Evolutionary conservation across 2,329 filamentous ascomycete species (phyloP), one percentile per base, ranked within the genome.

Genomic region (Sclerotinia trifoliorum): DNA sequence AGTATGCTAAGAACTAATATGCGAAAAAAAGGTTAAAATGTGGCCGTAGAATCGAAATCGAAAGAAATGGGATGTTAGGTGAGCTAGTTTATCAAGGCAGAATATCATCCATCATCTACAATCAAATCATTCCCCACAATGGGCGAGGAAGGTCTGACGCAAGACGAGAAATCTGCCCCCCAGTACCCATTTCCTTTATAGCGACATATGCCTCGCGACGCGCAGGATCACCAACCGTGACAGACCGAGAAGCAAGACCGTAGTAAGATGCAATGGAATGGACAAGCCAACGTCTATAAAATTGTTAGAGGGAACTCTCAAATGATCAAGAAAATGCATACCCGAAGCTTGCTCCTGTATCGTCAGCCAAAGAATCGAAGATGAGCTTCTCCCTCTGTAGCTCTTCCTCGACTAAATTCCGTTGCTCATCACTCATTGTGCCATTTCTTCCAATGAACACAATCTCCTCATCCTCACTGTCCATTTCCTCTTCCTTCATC

Each of bases 241-340:
- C 86, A 5, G 91, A 94, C 81, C 89, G 93, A 26, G 94, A 97
- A 70, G 88, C 86, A 68, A 97, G 84, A 51, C 86, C 94, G 77
- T 98, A 98, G 79, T 98, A 98, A 52, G 90, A 87, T 13, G 92
- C 94, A 71, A 98, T 94, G 68, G 92, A 91, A 79, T 98, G 94
- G 1, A 96, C 92, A 66, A 98, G 86, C 91, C 94, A 98, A 71
- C 94, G 91, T 73, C 91, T 94, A 70, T 60, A 61, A 63, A 62
- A n/a, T 17, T 46, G 48, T 70, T 66, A 74, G 72, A 72, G 44
- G 70, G 65, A 42, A 67, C 13, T 35, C 61, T 65, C 61, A 70
- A 56, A 65, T 58, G 65, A 17, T 62, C 54, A 66, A 65, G 66
- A 35, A 65, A 46, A 58, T 51, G 85, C 89, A 75, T 80, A 94